Evolutionary conservation across 495 filamentous ascomycete species (phyloP), one percentile per base, ranked within the genome.

Genomic region (Endocarpon pusillum): DNA sequence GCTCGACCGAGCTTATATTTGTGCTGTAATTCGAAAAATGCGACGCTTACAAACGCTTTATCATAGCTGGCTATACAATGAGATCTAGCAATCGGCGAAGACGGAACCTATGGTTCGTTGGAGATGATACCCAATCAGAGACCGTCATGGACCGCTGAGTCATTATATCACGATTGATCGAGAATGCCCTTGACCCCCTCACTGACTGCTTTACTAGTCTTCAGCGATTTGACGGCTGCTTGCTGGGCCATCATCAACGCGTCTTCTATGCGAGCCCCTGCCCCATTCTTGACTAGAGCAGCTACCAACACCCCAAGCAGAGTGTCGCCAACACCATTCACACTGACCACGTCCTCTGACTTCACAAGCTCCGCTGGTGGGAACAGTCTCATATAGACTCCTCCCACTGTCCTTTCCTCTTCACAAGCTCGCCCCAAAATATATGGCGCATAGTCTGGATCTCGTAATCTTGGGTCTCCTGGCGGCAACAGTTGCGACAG

Each of bases 311-410:
- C 77, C 3, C 87, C 89, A 2, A 89, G 57, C 42, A 94, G 81
- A 0, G 89, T 96, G 56, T 97, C 89, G 3, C 89, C 89, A 0
- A 83, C 85, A 0, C 86, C 89, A 49, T 94, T 97, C 9, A 94
- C 89, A 41, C 80, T 87, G 9, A 87, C 74, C 3, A 92, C 61
- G 19, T 83, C 69, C 11, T 65, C 51, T 0, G 55, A 42, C 8
- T 41, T 33, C 1, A 93, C 57, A n/a, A 56, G 48, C 54, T 80
- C 73, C 2, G 64, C 66, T 10, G 78, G 61, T 0, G 76, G 68
- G 53, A 83, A 89, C 16, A 86, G 50, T 24, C 81, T 62, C 73
- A 94, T 81, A 44, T 91, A 92, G 12, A 93, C 66, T 0, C 84
- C 85, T 3, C 78, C 82, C 3, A 92, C 60, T n/a, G 53, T 45